Evolutionary conservation across 345 rosid genomes (phyloP), one percentile per base, ranked within the genome.

Genomic region (Limnanthes douglasii): DNA sequence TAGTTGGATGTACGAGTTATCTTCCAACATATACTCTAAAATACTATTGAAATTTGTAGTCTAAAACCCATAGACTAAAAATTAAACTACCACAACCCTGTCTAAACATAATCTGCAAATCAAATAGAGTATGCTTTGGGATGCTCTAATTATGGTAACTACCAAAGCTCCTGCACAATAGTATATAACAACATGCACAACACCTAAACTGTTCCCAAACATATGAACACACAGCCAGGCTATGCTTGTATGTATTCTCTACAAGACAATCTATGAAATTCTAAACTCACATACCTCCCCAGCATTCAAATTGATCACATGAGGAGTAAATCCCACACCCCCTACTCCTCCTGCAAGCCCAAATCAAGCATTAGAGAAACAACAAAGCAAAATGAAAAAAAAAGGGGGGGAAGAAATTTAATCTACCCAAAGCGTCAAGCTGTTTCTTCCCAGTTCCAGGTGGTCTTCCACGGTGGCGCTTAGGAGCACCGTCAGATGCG

Each of bases 271-370:
- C 6, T n/a, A n/a, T n/a, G n/a, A 21, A 23, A 5, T 19, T 3
- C 11, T 5, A 21, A 45, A 28, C 10, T n/a, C 19, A 35, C 68
- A 56, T 68, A 90, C 98, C 86, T 90, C 94, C 25, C 98, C 98
- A 9, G 72, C 60, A 41, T 69, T 59, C 21, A 90, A 92, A 11
- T 60, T 64, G 40, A 90, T 90, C 31, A 90, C 96, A 59, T 90
- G 98, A 10, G 98, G 98, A 16, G 96, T 90, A 57, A 90, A 90
- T 34, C 94, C 96, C n/a, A 73, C 52, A 1, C 96, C 98, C 54
- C 90, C 86, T 52, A 64, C 48, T 39, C 97, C 97, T 63, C 97
- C 97, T 83, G 54, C n/a, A n/a, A n/a, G n/a, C 45, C 15, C 41
- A 46, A 39, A 20, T 20, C 21, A 44, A 34, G 24, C 12, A 56